phyloP scores from a whole-genome alignment of 2,329 filamentous ascomycete species.

The Raffaelea albimanens region DNA sequence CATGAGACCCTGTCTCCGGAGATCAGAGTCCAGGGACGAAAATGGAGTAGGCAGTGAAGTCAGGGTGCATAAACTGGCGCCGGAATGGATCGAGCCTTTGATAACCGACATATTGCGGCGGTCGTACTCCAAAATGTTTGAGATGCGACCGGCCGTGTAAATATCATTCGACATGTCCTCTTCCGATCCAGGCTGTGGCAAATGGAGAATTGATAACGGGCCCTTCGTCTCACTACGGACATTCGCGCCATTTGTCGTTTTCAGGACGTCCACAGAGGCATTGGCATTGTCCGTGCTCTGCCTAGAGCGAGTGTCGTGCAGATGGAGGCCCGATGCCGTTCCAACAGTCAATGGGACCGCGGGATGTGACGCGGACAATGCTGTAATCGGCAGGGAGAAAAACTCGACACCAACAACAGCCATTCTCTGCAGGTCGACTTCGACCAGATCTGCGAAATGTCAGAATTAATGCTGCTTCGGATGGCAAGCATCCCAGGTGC shows the following conservation, averaged over 20 bases:
- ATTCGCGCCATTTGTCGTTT: no score
- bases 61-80: conserved; percentile 67
- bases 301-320: no score
- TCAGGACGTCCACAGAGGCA: conserved; percentile 54
- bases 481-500: no score
- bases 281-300: neutral
- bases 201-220: conserved; percentile 72
- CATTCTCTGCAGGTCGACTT: conserved; percentile 71
- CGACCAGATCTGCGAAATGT: conserved; percentile 51
- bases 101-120: conserved; percentile 74
- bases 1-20: conserved; percentile 44
- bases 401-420: conserved; percentile 57
- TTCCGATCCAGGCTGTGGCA: conserved; percentile 45
- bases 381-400: conserved; percentile 77
- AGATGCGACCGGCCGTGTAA: conserved; percentile 81
- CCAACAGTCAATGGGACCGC: conserved; percentile 72
- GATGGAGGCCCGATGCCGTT: conserved; percentile 69
- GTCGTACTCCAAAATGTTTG: conserved; percentile 82
- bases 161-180: conserved; percentile 63
- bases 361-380: conserved; percentile 61
- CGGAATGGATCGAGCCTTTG: conserved; percentile 71
- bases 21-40: conserved; percentile 51
- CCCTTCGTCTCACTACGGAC: conserved; percentile 72
- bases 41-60: conserved; percentile 60
- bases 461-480: no score